phyloP scores from a whole-genome alignment of 2,329 filamentous ascomycete genomes.

The Xylaria sp. region DNA sequence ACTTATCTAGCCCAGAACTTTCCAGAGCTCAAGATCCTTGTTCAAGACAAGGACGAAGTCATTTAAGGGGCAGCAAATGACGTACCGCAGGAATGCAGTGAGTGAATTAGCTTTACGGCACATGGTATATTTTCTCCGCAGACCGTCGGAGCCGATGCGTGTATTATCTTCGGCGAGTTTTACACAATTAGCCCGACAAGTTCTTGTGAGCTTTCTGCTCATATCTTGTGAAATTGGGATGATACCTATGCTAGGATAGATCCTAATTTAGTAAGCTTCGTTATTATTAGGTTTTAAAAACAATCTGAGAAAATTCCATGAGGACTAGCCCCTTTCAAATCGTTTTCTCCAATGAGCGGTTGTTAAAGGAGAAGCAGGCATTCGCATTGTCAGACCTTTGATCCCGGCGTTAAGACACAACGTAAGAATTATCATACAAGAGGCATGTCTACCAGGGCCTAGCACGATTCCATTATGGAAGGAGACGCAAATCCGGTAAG shows the following conservation, averaged over 20 bases:
- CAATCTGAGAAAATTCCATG: neutral
- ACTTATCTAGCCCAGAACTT: neutral
- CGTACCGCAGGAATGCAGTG: neutral
- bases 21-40: neutral
- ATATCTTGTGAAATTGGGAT: neutral
- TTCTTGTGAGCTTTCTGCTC: neutral
- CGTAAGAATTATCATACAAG: neutral
- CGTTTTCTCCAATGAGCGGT: neutral
- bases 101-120: neutral
- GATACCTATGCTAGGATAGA: neutral
- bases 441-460: constrained; percentile 8
- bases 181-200: neutral
- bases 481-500: neutral
- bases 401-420: neutral
- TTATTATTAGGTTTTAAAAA: neutral
- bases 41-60: constrained; percentile 1
- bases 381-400: neutral
- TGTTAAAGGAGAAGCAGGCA: neutral
- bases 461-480: constrained; percentile 2
- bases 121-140: neutral
- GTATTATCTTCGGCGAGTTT: neutral
- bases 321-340: neutral
- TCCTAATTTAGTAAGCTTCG: neutral
- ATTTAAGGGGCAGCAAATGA: neutral
- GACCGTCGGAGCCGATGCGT: neutral